Evolutionary conservation across 768 basidiomycete genomes (phyloP).

Genomic region (Saitozyma sp.): DNA sequence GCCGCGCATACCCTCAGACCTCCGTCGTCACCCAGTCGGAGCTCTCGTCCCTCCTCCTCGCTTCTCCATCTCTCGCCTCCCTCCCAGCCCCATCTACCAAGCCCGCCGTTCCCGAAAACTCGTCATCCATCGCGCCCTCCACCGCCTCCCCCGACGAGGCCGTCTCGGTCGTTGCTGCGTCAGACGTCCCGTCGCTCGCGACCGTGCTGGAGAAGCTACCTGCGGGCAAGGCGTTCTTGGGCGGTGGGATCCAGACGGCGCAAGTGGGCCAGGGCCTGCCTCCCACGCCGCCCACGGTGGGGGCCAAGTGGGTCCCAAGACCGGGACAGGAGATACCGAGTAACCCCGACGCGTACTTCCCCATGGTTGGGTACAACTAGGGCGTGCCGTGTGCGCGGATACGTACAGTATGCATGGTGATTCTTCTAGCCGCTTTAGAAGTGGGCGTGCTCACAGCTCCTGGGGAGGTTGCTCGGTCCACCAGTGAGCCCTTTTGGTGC

Average conservation of each 20-base stretch:
- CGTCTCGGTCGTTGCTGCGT: conserved; percentile 25
- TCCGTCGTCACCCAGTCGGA: conserved; percentile 84
- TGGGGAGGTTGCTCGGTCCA: too few relatives aligned
- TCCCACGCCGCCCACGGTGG: conserved; percentile 63
- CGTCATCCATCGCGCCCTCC: conserved; percentile 27
- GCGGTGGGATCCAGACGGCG: conserved; percentile 70
- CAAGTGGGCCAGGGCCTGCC: conserved; percentile 66
- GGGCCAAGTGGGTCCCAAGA: conserved; percentile 73
- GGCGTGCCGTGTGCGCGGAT: neutral
- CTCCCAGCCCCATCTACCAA: conserved; percentile 54
- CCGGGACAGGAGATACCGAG: conserved; percentile 77
- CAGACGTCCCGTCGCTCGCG: conserved; percentile 57
- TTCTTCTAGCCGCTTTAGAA: too few relatives aligned
- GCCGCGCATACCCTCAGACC: conserved; percentile 81
- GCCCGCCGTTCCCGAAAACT: conserved; percentile 13
- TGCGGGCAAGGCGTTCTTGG: conserved; percentile 62
- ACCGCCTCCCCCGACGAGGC: conserved; percentile 13
- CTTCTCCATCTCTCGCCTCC: conserved; percentile 61
- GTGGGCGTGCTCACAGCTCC: too few relatives aligned
- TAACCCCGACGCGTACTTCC: conserved; percentile 74
- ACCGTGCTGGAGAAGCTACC: conserved; percentile 50
- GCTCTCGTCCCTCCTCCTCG: conserved; percentile 74
- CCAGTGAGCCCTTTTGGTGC: too few relatives aligned
- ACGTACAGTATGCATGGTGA: too few relatives aligned
- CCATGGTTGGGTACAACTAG: conserved; percentile 51